Evolutionary conservation across 495 filamentous ascomycete genomes (phyloP).

Genomic region (Bacidia gigantensis): DNA sequence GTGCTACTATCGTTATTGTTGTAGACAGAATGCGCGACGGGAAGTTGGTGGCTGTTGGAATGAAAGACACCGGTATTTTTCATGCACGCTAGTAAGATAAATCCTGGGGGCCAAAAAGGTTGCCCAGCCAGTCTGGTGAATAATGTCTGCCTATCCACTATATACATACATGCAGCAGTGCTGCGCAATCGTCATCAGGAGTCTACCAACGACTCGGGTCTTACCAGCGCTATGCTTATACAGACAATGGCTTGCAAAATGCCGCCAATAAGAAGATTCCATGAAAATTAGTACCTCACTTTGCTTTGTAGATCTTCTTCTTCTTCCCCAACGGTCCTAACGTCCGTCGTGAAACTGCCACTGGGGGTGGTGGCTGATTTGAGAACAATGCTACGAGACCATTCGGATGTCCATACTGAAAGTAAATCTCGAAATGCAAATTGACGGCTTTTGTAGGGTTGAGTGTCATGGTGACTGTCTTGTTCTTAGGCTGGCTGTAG

Average conservation of each 20-base stretch:
- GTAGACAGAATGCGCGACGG: no score
- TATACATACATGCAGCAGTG: no score
- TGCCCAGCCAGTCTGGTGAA: no score
- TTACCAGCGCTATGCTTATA: no score
- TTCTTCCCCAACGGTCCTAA: neutral
- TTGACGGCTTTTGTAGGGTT: neutral
- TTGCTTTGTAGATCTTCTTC: neutral
- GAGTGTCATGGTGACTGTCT: neutral
- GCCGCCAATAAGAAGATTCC: neutral
- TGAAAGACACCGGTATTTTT: no score
- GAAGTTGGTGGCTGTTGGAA: no score
- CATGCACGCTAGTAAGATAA: no score
- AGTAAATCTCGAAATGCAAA: neutral
- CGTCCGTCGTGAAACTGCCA: neutral
- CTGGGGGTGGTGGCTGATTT: neutral
- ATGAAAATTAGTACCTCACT: neutral
- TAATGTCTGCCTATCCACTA: no score
- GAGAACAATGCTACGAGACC: neutral
- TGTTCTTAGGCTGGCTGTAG: neutral
- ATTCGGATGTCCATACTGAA: neutral
- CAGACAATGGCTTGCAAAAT: no score
- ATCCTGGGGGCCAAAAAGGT: no score
- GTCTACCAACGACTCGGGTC: no score
- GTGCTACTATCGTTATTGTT: neutral
- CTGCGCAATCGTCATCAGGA: no score